Percentiles rank a stretch among this genome's conserved stretches.
Evolutionary conservation across 495 filamentous ascomycete genomes (phyloP).

Genomic region (Pyrenula aspistea): DNA sequence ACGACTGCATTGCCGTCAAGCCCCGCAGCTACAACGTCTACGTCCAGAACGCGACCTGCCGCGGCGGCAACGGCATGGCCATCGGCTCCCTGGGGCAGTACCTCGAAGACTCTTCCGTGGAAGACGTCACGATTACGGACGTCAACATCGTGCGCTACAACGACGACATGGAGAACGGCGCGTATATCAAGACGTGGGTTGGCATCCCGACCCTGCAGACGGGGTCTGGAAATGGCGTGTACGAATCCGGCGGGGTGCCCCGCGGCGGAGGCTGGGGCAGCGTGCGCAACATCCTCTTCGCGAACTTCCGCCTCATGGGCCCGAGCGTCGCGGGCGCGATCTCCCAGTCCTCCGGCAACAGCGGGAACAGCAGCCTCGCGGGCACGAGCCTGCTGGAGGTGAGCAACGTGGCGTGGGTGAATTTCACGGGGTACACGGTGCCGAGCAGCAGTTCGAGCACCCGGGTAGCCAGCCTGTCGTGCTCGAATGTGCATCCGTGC

Average conservation of each 20-base stretch:
- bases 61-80: slow-evolving; percentile 43
- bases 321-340: slow-evolving; percentile 27
- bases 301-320: slow-evolving; percentile 37
- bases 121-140: slow-evolving; percentile 31
- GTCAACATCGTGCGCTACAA: slow-evolving; percentile 34
- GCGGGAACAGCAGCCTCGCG: slow-evolving; percentile 29
- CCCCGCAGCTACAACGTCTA: slow-evolving; percentile 40
- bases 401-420: slow-evolving; percentile 36
- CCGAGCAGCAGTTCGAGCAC: slow-evolving; percentile 7
- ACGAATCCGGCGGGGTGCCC: slow-evolving; percentile 34
- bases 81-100: slow-evolving; percentile 47
- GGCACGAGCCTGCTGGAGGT: slow-evolving; percentile 39
- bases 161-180: slow-evolving; percentile 34
- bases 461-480: slow-evolving; percentile 27
- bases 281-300: slow-evolving; percentile 38
- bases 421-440: slow-evolving; percentile 35
- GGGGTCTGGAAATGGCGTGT: slow-evolving; percentile 7
- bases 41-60: slow-evolving; percentile 39
- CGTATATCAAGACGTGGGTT: slow-evolving; percentile 49
- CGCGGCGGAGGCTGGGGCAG: slow-evolving; percentile 41
- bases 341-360: slow-evolving; percentile 34
- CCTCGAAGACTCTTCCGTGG: slow-evolving; percentile 38
- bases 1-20: slow-evolving; percentile 48
- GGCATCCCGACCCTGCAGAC: slow-evolving; percentile 31
- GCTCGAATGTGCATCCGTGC: slow-evolving; percentile 32